Conservation (phyloP, 225 moss, liverwort and hornwort genomes). For the Sphagnum contortum region DNA sequence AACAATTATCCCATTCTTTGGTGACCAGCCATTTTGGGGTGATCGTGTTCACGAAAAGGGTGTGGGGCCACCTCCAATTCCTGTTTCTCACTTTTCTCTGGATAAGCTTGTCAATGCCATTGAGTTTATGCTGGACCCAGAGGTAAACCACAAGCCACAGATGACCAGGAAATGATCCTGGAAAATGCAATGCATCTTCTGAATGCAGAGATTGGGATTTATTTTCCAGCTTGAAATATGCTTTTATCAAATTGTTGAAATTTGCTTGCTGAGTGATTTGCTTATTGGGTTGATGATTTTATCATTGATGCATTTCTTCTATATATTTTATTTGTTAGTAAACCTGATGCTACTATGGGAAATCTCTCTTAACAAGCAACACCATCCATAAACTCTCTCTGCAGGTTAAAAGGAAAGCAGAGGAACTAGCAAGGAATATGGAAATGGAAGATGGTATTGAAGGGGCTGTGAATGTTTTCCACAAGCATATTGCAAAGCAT, state of each 20-base stretch:
- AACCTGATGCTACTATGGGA: too few relatives aligned
- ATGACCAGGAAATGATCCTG: too few relatives aligned
- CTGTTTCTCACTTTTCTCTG: slow-evolving; percentile 74
- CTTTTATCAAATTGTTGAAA: too few relatives aligned
- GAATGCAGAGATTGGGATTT: too few relatives aligned
- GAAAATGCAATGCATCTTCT: too few relatives aligned
- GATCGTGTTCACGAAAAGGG: slow-evolving; percentile 90
- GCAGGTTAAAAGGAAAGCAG: slow-evolving; percentile 67
- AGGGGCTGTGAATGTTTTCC: slow-evolving; percentile 87
- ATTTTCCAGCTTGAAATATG: too few relatives aligned
- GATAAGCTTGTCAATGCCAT: slow-evolving; percentile 82
- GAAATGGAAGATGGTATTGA: slow-evolving; percentile 80
- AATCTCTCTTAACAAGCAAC: too few relatives aligned
- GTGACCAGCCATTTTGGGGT: slow-evolving; percentile 98
- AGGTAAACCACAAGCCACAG: slow-evolving; percentile 18
- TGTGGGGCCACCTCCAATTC: slow-evolving; percentile 75
- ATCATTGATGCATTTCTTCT: too few relatives aligned
- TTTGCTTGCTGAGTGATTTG: too few relatives aligned
- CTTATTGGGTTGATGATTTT: too few relatives aligned
- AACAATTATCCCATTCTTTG: slow-evolving; percentile 92
- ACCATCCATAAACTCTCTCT: too few relatives aligned
- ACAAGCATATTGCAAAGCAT: slow-evolving; percentile 43
- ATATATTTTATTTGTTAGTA: too few relatives aligned
- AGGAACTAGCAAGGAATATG: slow-evolving; percentile 61
- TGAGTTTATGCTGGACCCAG: slow-evolving; percentile 75